Percentiles rank a stretch among this genome's conserved stretches.
These are phyloP conservation scores for Aspergillus egyptiacus DNA, from an alignment of 495 filamentous ascomycete genomes.

Conservation along the genomic window DNA sequence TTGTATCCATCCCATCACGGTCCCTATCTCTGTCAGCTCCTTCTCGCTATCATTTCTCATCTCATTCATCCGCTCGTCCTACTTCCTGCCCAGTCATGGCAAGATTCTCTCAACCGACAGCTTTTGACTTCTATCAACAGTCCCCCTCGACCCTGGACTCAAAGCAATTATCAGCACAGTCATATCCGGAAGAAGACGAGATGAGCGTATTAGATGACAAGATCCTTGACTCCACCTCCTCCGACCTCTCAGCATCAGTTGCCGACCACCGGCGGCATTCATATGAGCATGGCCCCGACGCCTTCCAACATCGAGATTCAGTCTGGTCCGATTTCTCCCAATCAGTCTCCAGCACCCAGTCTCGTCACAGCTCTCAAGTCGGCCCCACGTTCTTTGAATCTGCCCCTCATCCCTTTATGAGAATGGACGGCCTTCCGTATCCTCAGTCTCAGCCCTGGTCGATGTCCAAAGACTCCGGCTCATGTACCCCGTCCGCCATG, in stretches of 20 bases:
- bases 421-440: constrained; percentile 48
- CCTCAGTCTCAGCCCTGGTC: constrained; percentile 47
- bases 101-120: constrained; percentile 38
- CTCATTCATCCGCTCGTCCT: constrained; percentile 18
- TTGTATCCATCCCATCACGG: constrained; percentile 5
- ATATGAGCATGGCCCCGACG: constrained; percentile 59
- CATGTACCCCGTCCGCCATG: constrained; percentile 52
- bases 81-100: constrained; percentile 35
- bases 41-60: constrained; percentile 20
- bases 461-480: constrained; percentile 44
- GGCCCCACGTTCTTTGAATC: constrained; percentile 33
- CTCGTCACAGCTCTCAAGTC: constrained; percentile 36
- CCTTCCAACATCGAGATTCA: constrained; percentile 69
- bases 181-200: constrained; percentile 74
- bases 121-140: constrained; percentile 56
- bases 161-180: constrained; percentile 50
- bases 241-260: constrained; percentile 57
- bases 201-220: constrained; percentile 77
- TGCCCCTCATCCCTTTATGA: constrained; percentile 49
- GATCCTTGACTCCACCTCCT: constrained; percentile 66
- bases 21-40: constrained; percentile 15
- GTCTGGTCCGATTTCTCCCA: constrained; percentile 70
- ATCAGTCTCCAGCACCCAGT: constrained; percentile 32
- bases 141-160: constrained; percentile 58
- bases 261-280: constrained; percentile 59